Evolutionary conservation across 768 basidiomycete genomes (phyloP), one percentile per base, ranked within the genome.

Genomic region (Russula earlei): DNA sequence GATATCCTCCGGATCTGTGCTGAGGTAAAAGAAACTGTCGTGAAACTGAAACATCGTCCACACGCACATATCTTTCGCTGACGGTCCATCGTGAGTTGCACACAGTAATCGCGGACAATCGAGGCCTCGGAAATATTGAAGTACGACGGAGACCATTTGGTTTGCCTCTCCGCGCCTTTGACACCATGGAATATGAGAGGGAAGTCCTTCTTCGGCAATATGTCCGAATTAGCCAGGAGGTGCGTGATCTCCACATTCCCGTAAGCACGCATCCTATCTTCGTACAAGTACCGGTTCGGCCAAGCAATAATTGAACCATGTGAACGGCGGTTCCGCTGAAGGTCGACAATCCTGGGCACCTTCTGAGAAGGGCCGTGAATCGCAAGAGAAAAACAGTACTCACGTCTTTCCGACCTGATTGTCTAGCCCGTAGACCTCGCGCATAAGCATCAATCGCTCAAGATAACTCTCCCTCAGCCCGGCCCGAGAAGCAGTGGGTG

Each of bases 251-350:
- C 55, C 2, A 51, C 52, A 20, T 68, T 60, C 2, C 65, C 74
- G 41, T 58, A 56, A 0, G 67, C 62, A 24, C 67, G 62, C 19
- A 75, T 67, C 11, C 69, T 70, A 37, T 63, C 63, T 8, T 63
- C 60, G 60, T 75, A 75, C 58, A 75, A 71, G 47, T 63, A 56
- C n/a, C 74, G 66, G 59, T 84, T 84, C 1, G 82, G 74, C 67
- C 78, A 83, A 3, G 70, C 54, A 19, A 84, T 67, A 43, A 85
- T 84, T 8, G 71, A 70, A 20, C 48, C 54, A 24, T 62, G 62
- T 6, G 62, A 62, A 34, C 62, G 60, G 22, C 62, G 62, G 33
- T 62, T 62, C 52, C 19, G 33, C 49, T 49, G 52, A 19, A 62
- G 59, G 22, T 38, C 44, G 2, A 62, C 53, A 51, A 62, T 56